Base-by-base conservation (phyloP, 83 land plant species). In the Isoetes engelmannii region DNA sequence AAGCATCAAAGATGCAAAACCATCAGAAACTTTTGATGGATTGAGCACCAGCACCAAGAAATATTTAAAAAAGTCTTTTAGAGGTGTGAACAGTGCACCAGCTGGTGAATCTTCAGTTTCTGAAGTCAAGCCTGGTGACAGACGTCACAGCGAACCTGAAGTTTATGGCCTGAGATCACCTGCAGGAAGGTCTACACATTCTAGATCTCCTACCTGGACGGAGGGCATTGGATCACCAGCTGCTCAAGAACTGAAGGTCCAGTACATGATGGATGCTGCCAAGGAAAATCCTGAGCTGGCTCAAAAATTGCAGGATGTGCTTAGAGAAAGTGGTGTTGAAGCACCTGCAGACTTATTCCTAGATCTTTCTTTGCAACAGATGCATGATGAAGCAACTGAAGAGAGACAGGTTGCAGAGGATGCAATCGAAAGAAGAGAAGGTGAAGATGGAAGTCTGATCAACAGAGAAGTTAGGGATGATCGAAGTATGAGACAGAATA, bases 181-280 rank as follows among this genome's bases (percentile, higher is more conserved):
- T 15, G 63, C 62, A 79, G 68, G 54, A 71, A 70, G 61, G 56
- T 69, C 57, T 70, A 48, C 70, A 43, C 93, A 86, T 75, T 80
- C 71, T 18, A 76, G 90, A 74, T 86, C 95, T 56, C 96, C 96
- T 65, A 84, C 96, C 12, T 85, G 92, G 89, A 90, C 92, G 41
- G 92, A 90, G 82, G 92, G 89, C 47, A 77, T 88, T 7, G 84
- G 89, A 46, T 81, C 88, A n/a, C 89, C 88, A 5, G 85, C 84
- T 51, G 86, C 64, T 7, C 80, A 82, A 28, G 68, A 74, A 65
- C 83, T 77, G 86, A 90, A 90, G 82, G 89, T 82, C 28, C 82
- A 88, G 67, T 85, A 83, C 80, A 85, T 90, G 96, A 85, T 87
- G 75, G 87, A 85, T 83, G 96, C 92, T 72, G 89, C 96, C 12